Evolutionary conservation across 805 yeast genomes (phyloP), one percentile per base, ranked within the genome.

Genomic region (Candida saitoana): DNA sequence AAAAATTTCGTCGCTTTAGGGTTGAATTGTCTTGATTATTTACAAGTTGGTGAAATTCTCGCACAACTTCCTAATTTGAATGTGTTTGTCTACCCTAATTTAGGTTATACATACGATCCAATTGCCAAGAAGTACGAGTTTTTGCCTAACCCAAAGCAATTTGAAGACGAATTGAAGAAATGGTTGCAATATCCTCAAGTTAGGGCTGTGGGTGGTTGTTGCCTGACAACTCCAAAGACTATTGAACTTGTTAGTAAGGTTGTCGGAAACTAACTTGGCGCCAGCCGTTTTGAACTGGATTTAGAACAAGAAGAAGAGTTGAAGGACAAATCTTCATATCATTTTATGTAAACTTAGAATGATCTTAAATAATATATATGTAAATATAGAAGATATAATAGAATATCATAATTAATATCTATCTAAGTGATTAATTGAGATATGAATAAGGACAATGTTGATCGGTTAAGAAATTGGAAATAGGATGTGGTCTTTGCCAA

Each of bases 121-220:
- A 49, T 50, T 5, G 64, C 65, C 8, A 70, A 74, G 44, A 49
- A 57, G 37, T 59, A 51, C 42, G 52, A 52, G 6, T 29, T 29
- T 29, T 5, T 29, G 11, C 32, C 32, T 12, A 29, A 29, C 16
- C 32, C 32, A 5, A 5, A 29, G 5, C 32, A 29, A 14, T 29
- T 29, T 29, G 45, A 40, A 15, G 34, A 34, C 3, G 47, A 41
- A 30, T 71, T 71, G 2, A 41, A 52, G 20, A 54, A 58, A 15
- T 76, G 83, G 77, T 46, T 63, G 16, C 39, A 49, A 1, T 54
- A 56, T 5, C 69, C 71, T 2, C 69, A 71, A 27, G 69, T 83
- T 6, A 48, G 56, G n/a, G 52, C 62, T 14, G 64, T 85, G 41
- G 93, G 93, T 6, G 91, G 90, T 2, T 85, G 91, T 59, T 85